A percentile compares a stretch with the other conserved stretches of the same genome.
phyloP scores from a whole-genome alignment of 116 monocot genomes.

The Papilionanthe hybrid region DNA sequence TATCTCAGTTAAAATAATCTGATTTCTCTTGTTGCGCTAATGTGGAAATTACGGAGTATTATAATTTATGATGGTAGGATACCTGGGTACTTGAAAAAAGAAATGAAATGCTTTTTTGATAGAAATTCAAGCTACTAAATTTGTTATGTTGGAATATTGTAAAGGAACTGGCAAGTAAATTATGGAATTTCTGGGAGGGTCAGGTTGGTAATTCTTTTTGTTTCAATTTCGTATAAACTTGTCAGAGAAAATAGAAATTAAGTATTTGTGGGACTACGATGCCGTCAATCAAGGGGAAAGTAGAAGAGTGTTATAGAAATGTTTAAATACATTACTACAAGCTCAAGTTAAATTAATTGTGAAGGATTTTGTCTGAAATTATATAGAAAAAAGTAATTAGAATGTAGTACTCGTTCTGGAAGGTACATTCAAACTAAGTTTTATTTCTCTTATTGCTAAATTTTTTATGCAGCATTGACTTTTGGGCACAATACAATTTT shows the following conservation, averaged over 20 bases:
- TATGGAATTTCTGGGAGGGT: neutral
- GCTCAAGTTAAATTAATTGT: neutral
- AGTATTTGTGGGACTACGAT: neutral
- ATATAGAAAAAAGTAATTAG: no score
- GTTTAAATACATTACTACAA: neutral
- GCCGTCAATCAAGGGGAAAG: neutral
- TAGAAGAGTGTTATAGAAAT: neutral
- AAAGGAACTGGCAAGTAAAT: neutral
- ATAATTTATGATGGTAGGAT: neutral
- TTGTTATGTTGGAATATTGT: neutral
- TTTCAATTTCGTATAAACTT: neutral
- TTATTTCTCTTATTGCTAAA: neutral
- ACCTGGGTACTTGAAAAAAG: neutral
- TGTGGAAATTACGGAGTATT: neutral
- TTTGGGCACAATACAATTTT: neutral
- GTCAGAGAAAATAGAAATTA: neutral
- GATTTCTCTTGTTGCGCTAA: neutral
- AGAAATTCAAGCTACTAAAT: neutral
- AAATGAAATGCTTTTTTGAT: neutral
- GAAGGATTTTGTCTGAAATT: no score
- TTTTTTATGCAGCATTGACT: neutral
- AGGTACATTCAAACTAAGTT: neutral
- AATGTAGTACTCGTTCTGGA: no score
- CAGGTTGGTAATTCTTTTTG: neutral
- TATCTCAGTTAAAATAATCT: neutral